Evolutionary conservation across 768 basidiomycete species (phyloP).

Genomic region (Lactifluus pinguis): DNA sequence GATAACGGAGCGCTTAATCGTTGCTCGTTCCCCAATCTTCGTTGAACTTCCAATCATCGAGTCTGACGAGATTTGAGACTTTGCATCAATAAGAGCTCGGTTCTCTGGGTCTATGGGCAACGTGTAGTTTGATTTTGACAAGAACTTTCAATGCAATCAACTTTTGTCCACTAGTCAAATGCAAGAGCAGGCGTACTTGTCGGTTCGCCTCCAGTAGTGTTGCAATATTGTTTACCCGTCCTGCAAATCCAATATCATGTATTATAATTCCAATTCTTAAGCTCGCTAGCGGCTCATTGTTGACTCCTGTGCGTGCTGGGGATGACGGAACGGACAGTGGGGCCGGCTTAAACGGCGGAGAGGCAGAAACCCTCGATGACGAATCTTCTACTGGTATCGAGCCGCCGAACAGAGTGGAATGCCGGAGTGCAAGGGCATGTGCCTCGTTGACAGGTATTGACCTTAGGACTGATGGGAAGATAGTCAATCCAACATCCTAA

Average conservation of each 20-base stretch:
- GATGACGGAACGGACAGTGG: constrained; percentile 38
- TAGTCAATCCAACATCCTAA: neutral
- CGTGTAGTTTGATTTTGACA: constrained; percentile 41
- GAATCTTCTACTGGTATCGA: constrained; percentile 11
- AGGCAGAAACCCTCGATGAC: constrained; percentile 5
- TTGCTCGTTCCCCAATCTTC: constrained; percentile 68
- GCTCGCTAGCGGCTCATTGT: constrained; percentile 31
- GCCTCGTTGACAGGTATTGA: constrained; percentile 36
- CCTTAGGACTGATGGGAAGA: constrained; percentile 34
- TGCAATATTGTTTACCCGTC: constrained; percentile 68
- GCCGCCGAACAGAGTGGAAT: constrained; percentile 43
- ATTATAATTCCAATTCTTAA: constrained; percentile 59
- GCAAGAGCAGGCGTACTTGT: constrained; percentile 39
- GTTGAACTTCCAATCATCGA: constrained; percentile 78
- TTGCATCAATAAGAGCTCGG: constrained; percentile 63
- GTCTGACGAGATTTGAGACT: constrained; percentile 76
- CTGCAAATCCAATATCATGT: constrained; percentile 45
- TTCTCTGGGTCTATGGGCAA: constrained; percentile 54
- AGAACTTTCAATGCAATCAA: constrained; percentile 35
- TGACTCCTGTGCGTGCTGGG: constrained; percentile 32
- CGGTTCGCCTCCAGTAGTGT: constrained; percentile 76
- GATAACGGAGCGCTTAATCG: constrained; percentile 54
- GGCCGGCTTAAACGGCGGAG: constrained; percentile 24
- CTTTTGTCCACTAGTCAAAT: neutral
- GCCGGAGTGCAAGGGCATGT: constrained; percentile 44